Evolutionary conservation across 2,329 filamentous ascomycete species (phyloP), one percentile per base, ranked within the genome.

Genomic region (Penicillium decumbens): DNA sequence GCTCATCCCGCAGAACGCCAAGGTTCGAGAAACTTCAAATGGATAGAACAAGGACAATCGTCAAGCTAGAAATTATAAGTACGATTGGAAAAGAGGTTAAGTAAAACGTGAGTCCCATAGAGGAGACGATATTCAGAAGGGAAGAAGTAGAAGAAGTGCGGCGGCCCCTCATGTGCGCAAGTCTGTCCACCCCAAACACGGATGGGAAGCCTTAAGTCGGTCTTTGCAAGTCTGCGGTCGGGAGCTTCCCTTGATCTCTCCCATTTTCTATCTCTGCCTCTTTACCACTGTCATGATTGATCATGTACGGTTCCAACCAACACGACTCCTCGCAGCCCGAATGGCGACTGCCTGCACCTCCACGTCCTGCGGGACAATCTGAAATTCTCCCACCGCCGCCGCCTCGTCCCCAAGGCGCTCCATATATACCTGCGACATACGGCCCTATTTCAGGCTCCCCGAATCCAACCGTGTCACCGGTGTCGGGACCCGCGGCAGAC

Each of bases 381-480:
- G 49, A 56, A n/a, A 42, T 52, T 30, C 54, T 56, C 28, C 62
- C 59, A 15, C 58, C 63, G 20, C 58, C 58, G 3, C 60, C 61
- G 8, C 62, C 59, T 41, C 63, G 57, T 10, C 63, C 59, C 25
- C 57, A 60, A 5, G 35, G 55, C 15, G 49, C 58, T 46, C 45
- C 53, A 6, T 73, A 72, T 53, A 66, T 63, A 29, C 68, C 69
- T 12, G 65, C 56, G 35, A 64, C 52, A 6, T 72, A 71, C 51
- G 69, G 69, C 4, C 63, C 61, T 20, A 71, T 67, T 43, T 64
- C 66, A 18, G 57, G 57, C 37, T 49, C 59, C 18, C 27, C 59
- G 13, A 49, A 45, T n/a, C 29, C 55, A 40, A 57, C 41, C 20
- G 45, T 51, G 9, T 58, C 65, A 23, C 59, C 59, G 5, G 49